Percentiles rank a stretch among this genome's conserved stretches.
Conservation (phyloP, 2,329 filamentous ascomycete species). For the Biscogniauxia mediterranea region DNA sequence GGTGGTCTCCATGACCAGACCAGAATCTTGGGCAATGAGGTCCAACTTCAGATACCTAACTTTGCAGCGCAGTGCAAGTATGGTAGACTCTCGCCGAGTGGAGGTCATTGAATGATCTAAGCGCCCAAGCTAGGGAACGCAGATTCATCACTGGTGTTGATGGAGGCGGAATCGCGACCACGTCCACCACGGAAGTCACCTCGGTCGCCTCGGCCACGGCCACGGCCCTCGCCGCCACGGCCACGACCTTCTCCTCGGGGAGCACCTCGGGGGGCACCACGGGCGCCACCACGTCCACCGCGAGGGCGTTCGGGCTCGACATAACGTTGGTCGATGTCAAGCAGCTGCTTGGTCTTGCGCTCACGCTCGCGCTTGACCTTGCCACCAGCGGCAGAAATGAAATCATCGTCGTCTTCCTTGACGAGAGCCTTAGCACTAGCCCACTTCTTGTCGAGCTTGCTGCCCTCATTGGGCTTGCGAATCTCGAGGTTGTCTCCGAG, state of each 20-base stretch:
- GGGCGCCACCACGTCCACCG: constrained; percentile 51
- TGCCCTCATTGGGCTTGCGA: constrained; percentile 91
- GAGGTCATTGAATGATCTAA: constrained; percentile 32
- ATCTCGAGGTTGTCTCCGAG: constrained; percentile 65
- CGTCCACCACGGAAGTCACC: constrained; percentile 47
- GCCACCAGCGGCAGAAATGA: constrained; percentile 69
- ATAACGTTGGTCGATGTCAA: constrained; percentile 86
- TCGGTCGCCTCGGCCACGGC: constrained; percentile 26
- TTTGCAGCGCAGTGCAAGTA: constrained; percentile 13
- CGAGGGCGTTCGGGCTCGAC: constrained; percentile 65
- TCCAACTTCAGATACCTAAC: constrained; percentile 17
- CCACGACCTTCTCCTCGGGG: constrained; percentile 44
- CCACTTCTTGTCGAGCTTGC: constrained; percentile 89
- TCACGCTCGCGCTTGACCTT: constrained; percentile 85
- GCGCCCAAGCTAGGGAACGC: constrained; percentile 62
- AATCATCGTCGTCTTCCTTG: constrained; percentile 70
- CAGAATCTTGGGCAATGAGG: constrained; percentile 13
- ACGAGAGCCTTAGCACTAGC: constrained; percentile 71
- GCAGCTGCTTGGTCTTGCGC: constrained; percentile 84
- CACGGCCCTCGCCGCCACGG: constrained; percentile 46
- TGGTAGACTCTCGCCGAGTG: constrained; percentile 10
- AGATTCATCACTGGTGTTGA: constrained; percentile 57
- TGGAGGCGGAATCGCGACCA: constrained; percentile 46
- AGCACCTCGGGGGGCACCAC: constrained; percentile 50
- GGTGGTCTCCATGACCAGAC: constrained; percentile 16